phyloP scores from a whole-genome alignment of 2,329 filamentous ascomycete genomes.

The Thelonectria blattea region DNA sequence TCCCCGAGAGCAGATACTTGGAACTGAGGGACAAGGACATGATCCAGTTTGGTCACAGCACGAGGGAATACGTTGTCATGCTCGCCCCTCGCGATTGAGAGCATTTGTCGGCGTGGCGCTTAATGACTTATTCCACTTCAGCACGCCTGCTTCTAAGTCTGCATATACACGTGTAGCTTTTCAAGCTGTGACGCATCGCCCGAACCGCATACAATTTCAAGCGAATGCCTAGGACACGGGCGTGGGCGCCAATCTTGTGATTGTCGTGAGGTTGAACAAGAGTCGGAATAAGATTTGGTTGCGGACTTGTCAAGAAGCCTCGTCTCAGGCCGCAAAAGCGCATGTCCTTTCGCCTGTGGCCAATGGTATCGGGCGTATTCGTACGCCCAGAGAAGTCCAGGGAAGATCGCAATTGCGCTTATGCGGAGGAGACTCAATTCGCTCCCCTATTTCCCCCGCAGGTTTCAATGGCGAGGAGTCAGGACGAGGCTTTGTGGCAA shows the following conservation, averaged over 20 bases:
- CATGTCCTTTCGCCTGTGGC: not conserved
- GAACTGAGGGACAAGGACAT: constrained; percentile 91
- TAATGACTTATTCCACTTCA: not conserved
- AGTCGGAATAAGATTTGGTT: not conserved
- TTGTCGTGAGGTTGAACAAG: not conserved
- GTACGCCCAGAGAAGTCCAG: not conserved
- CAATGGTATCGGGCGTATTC: not conserved
- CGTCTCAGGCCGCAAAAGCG: not conserved
- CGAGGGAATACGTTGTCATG: constrained; percentile 96
- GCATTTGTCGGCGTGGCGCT: too few relatives aligned
- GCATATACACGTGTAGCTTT: not conserved
- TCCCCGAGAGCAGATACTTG: constrained; percentile 80
- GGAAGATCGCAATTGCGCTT: not conserved
- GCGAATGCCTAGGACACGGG: not conserved
- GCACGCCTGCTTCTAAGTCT: not conserved
- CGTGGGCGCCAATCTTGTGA: not conserved
- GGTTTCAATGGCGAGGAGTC: too few relatives aligned
- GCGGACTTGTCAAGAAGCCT: not conserved
- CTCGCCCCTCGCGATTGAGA: constrained; percentile 61
- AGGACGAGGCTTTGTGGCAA: constrained; percentile 9
- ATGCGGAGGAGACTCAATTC: not conserved
- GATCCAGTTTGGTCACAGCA: constrained; percentile 84
- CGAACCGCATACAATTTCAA: not conserved
- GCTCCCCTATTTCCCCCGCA: not conserved
- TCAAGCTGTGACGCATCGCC: not conserved